phyloP scores from a whole-genome alignment of 306 rosid species.

The Hylodesmum podocarpum region DNA sequence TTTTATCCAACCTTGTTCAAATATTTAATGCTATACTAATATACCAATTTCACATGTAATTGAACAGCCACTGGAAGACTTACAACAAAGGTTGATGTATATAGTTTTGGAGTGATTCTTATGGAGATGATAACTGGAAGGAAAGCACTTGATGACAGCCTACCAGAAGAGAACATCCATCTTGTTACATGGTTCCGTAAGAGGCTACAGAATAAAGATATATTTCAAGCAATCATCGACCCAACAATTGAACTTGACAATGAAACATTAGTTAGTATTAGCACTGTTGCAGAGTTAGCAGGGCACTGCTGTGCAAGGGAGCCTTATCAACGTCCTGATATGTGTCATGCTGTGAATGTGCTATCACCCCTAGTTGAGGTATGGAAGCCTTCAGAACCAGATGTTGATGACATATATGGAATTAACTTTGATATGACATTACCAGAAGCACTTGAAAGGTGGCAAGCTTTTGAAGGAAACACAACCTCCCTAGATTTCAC shows the following conservation, averaged over 20 bases:
- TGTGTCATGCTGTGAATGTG: constrained; percentile 77
- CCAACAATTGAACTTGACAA: constrained; percentile 53
- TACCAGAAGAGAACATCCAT: constrained; percentile 77
- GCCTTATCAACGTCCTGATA: constrained; percentile 83
- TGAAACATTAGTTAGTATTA: constrained; percentile 53
- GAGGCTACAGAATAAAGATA: constrained; percentile 45
- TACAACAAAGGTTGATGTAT: constrained; percentile 79
- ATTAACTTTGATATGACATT: constrained; percentile 62
- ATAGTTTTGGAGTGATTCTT: constrained; percentile 91
- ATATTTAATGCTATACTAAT: neutral
- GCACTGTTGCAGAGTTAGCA: constrained; percentile 70
- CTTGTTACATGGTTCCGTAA: constrained; percentile 83
- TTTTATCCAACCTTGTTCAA: neutral
- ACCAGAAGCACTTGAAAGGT: constrained; percentile 62
- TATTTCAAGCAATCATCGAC: constrained; percentile 54
- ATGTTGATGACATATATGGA: constrained; percentile 47
- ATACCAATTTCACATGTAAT: neutral
- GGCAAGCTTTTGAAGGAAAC: constrained; percentile 64
- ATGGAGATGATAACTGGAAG: constrained; percentile 89
- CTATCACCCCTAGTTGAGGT: constrained; percentile 71
- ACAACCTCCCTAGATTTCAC: constrained; percentile 15
- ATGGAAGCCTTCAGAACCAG: constrained; percentile 70
- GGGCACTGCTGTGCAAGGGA: constrained; percentile 81
- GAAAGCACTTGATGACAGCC: constrained; percentile 70
- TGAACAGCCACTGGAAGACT: constrained; percentile 78